phyloP scores from a whole-genome alignment of 2,329 filamentous ascomycete genomes.

The Cladophialophora bantiana region DNA sequence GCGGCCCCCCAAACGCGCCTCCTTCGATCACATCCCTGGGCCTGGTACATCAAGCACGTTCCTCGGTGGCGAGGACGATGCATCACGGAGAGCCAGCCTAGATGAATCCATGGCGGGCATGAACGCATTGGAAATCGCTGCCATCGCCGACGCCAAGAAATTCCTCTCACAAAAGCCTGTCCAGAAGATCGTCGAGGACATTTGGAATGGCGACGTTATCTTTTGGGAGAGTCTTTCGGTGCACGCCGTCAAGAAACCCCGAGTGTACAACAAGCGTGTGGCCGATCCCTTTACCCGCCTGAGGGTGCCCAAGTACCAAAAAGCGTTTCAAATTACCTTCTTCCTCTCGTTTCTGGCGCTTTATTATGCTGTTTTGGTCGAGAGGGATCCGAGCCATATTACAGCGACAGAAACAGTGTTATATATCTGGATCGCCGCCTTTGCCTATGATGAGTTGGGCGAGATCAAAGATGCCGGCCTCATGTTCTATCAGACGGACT shows the following conservation, averaged over 20 bases:
- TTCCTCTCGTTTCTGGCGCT: constrained; percentile 77
- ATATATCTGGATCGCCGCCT: constrained; percentile 85
- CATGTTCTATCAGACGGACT: constrained; percentile 82
- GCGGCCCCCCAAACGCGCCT: constrained; percentile 30
- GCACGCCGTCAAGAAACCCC: constrained; percentile 75
- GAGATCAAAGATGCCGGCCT: constrained; percentile 87
- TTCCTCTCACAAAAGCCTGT: constrained; percentile 82
- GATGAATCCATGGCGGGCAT: constrained; percentile 77
- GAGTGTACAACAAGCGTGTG: constrained; percentile 72
- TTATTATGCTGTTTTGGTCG: constrained; percentile 86
- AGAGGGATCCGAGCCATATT: constrained; percentile 70
- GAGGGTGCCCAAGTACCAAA: constrained; percentile 82
- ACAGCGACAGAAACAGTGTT: constrained; percentile 74
- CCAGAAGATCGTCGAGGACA: constrained; percentile 81
- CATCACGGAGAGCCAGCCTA: constrained; percentile 58
- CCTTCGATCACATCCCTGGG: constrained; percentile 18
- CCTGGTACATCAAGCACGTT: constrained; percentile 22
- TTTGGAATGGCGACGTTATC: constrained; percentile 85
- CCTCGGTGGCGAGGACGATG: constrained; percentile 18
- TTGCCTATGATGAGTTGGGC: constrained; percentile 85
- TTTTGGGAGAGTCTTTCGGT: constrained; percentile 84
- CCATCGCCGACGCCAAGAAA: constrained; percentile 80
- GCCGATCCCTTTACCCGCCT: constrained; percentile 77
- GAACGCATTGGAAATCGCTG: constrained; percentile 86
- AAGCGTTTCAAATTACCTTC: constrained; percentile 82